These are phyloP conservation scores for Entamoeba histolytica DNA, from an alignment of 208 protist species.

Conservation along the genomic window DNA sequence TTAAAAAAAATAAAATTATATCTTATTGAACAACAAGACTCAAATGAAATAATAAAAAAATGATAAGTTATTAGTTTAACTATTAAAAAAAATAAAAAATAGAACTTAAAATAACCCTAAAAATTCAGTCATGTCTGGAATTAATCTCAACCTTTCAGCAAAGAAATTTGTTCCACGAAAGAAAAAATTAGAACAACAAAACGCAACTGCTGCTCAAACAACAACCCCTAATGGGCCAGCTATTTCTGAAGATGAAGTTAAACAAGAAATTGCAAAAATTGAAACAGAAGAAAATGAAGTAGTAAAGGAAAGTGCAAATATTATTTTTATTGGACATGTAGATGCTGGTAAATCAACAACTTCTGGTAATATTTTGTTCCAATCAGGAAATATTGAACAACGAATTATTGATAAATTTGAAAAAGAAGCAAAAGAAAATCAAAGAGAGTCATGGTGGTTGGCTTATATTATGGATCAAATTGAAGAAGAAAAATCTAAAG, in stretches of 20 bases:
- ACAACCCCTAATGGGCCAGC: background rate
- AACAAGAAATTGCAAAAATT: background rate
- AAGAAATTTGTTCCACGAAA: background rate
- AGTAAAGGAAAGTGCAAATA: slow-evolving; percentile 21
- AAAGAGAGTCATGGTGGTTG: slow-evolving; percentile 73
- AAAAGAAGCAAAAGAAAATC: slow-evolving; percentile 43
- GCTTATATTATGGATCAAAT: slow-evolving; percentile 75
- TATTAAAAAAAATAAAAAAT: too few relatives aligned
- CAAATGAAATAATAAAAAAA: too few relatives aligned
- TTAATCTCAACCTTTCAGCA: background rate
- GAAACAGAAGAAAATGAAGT: background rate
- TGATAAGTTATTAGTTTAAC: too few relatives aligned
- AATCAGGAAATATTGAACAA: slow-evolving; percentile 61
- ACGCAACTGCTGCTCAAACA: background rate
- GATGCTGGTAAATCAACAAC: slow-evolving; percentile 61
- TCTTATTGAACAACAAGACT: too few relatives aligned
- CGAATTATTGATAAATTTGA: slow-evolving; percentile 59
- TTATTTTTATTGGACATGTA: slow-evolving; percentile 50
- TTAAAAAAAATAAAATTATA: too few relatives aligned
- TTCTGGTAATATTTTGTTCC: slow-evolving; percentile 59
- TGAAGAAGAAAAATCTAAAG: slow-evolving; percentile 69
- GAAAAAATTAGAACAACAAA: background rate
- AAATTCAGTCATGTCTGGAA: background rate
- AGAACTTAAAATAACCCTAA: background rate
- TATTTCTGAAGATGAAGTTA: background rate